A percentile compares a stretch with the other conserved stretches of the same genome.
phyloP scores from a whole-genome alignment of 2,329 filamentous ascomycete genomes.

The Ambrosiella xylebori region DNA sequence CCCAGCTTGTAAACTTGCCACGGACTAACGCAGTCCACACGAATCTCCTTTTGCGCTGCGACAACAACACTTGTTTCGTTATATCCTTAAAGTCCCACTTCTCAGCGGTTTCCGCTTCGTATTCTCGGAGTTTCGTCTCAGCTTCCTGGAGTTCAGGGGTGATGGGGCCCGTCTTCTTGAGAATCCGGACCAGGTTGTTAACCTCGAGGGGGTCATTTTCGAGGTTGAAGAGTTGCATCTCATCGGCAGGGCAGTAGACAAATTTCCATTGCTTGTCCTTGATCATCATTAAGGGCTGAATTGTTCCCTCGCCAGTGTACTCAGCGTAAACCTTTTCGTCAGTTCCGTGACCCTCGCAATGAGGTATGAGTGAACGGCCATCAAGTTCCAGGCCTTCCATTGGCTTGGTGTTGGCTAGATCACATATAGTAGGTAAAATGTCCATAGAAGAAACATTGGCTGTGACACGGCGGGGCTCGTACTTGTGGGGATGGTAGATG shows the following conservation, averaged over 20 bases:
- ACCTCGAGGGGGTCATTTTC: constrained; percentile 57
- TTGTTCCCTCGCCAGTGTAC: constrained; percentile 85
- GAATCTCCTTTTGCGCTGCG: constrained; percentile 62
- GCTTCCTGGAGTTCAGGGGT: constrained; percentile 24
- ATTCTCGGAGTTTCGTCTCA: constrained; percentile 40
- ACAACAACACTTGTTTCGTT: constrained; percentile 53
- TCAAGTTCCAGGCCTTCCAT: constrained; percentile 65
- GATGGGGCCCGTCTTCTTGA: constrained; percentile 19
- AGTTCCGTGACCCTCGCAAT: constrained; percentile 43
- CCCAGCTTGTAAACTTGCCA: constrained; percentile 68
- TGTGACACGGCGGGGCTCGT: constrained; percentile 56
- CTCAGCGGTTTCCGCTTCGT: constrained; percentile 52
- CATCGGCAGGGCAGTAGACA: constrained; percentile 68
- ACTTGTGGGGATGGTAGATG: constrained; percentile 61
- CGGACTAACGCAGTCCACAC: constrained; percentile 65
- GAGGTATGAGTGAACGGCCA: constrained; percentile 64
- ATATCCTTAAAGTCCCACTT: constrained; percentile 74
- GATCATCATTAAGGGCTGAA: constrained; percentile 88
- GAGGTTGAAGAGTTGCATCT: constrained; percentile 71
- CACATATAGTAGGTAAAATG: constrained; percentile 73
- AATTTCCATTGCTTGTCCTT: constrained; percentile 81
- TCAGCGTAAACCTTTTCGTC: constrained; percentile 85
- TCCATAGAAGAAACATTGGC: constrained; percentile 86
- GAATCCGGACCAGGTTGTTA: constrained; percentile 46
- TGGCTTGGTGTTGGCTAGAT: constrained; percentile 57